Conservation (phyloP, 2,329 filamentous ascomycete genomes). For the Nothophoma quercina region DNA sequence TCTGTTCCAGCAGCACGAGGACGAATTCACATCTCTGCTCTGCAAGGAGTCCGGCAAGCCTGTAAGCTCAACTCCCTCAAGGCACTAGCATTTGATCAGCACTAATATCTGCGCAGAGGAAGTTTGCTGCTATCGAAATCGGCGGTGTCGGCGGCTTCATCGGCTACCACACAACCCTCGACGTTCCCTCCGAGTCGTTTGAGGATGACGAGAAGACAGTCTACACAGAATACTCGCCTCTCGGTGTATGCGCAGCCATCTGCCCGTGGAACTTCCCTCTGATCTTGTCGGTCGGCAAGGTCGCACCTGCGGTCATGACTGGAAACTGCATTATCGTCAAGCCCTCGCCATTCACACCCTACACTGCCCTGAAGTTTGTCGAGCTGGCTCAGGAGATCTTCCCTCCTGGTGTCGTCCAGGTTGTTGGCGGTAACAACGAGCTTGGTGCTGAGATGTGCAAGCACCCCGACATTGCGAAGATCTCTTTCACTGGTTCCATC, state of each 20-base stretch:
- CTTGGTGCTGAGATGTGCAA: constrained; percentile 66
- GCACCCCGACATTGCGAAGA: constrained; percentile 68
- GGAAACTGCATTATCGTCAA: constrained; percentile 66
- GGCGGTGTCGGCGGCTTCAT: constrained; percentile 46
- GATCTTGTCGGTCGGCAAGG: constrained; percentile 61
- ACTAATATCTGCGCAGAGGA: constrained; percentile 40
- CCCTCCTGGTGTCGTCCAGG: constrained; percentile 69
- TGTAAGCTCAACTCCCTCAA: constrained; percentile 24
- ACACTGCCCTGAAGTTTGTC: constrained; percentile 65
- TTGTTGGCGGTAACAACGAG: constrained; percentile 65
- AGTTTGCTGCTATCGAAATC: constrained; percentile 53
- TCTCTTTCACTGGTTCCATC: constrained; percentile 70
- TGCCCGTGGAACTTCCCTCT: constrained; percentile 62
- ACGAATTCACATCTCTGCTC: constrained; percentile 42
- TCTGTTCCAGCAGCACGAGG: constrained; percentile 33
- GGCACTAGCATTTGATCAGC: too few species aligned
- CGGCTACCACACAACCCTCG: constrained; percentile 47
- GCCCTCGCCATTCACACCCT: constrained; percentile 65
- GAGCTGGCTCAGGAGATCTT: constrained; percentile 66
- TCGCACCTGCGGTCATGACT: constrained; percentile 64
- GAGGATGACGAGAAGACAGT: constrained; percentile 57
- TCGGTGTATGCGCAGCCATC: constrained; percentile 55
- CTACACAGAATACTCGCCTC: constrained; percentile 56
- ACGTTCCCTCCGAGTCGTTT: constrained; percentile 49
- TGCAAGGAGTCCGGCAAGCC: constrained; percentile 49